Base-by-base conservation (phyloP, 2,329 filamentous ascomycete species). In the Talaromyces funiculosus region DNA sequence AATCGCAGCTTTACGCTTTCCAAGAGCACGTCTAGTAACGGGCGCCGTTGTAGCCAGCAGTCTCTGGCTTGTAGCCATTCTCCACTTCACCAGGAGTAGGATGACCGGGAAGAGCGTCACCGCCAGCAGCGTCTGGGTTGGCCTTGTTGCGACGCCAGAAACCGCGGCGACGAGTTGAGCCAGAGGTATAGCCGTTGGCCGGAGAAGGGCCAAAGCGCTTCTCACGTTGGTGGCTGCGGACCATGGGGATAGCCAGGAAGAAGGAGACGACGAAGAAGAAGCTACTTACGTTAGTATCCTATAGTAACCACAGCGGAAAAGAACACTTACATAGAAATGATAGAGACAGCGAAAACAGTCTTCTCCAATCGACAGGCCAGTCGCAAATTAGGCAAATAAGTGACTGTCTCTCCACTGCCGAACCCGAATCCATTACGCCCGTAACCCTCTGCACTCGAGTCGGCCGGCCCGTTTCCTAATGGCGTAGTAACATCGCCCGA, bases 181-280 rank as follows among this genome's bases (percentile, higher is more conserved):
- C 86, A 42, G 78, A 79, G 31, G 87, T 90, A 78, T 91, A 91
- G 74, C 84, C 80, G 77, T 88, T 89, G 64, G 77, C 73, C 22
- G 86, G 86, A 53, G 80, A 79, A 37, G 86, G 87, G 14, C 88
- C 87, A 71, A 83, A 89, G 57, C 84, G 84, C 79, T 89, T 90
- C 77, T 90, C 87, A 68, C 86, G 87, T 77, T 86, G 85, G 79
- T 89, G 88, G 73, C 90, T 81, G 62, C 86, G 85, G 67, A 84
- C 83, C 49, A 93, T 83, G 54, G 82, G 79, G 55, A 90, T 65
- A 69, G 93, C 89, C 64, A 89, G 80, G 61, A 86, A 71, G 57
- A 89, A 85, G 54, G 89, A 90, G 69, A 90, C 70, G 67, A 90
- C 71, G 81, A 93, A 94, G 75, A 93, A 86, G 77, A 90, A 73